Percentiles rank a stretch among this genome's conserved stretches.
phyloP scores from a whole-genome alignment of 1,284 basidiomycete species.

The Puccinia polysora region DNA sequence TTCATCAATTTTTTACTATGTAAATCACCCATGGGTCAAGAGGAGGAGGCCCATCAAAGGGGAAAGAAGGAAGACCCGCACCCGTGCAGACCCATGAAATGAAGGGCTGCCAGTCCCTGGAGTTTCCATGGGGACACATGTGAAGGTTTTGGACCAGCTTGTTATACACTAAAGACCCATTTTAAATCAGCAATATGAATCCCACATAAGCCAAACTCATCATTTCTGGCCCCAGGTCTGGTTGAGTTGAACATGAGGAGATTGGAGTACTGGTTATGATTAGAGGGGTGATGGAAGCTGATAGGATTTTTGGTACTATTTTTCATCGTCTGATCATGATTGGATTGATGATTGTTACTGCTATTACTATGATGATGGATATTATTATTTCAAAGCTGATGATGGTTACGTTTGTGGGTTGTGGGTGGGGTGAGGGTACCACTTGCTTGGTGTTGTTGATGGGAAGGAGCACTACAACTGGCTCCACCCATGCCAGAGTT shows the following conservation, averaged over 20 bases:
- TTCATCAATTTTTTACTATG: constrained; percentile 84
- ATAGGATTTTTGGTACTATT: no score
- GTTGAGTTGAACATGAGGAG: no score
- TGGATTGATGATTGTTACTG: no score
- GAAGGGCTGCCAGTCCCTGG: background rate
- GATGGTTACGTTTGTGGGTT: no score
- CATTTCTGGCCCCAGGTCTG: background rate
- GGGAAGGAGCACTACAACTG: no score
- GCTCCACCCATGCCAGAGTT: no score
- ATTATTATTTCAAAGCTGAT: no score
- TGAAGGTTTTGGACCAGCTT: background rate
- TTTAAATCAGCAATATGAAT: constrained; percentile 26
- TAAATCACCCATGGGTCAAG: background rate
- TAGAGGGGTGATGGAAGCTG: background rate
- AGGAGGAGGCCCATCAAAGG: background rate
- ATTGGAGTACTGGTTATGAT: background rate
- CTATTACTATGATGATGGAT: no score
- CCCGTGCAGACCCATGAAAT: background rate
- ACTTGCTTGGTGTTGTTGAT: no score
- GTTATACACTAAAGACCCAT: constrained; percentile 20
- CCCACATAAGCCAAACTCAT: constrained; percentile 27
- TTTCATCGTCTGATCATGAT: no score
- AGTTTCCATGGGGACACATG: background rate
- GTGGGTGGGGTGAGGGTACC: no score
- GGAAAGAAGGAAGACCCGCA: background rate